Conservation (phyloP, 2,329 filamentous ascomycete genomes). For the Polytolypa hystricis region DNA sequence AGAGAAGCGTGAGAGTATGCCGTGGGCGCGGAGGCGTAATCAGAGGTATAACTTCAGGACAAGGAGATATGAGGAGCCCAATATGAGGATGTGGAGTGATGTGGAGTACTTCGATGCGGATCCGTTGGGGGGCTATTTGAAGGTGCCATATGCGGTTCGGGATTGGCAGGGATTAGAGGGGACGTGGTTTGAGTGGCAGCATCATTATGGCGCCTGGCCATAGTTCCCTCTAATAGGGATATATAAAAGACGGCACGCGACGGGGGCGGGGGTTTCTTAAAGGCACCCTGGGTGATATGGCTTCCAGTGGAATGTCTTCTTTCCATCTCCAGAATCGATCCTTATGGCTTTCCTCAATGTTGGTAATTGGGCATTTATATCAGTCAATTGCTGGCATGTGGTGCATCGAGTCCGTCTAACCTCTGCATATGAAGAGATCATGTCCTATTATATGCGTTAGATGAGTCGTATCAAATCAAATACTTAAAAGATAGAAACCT, state of each 20-base stretch:
- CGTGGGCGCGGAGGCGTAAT: slow-evolving; percentile 12
- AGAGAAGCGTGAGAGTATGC: slow-evolving; percentile 8
- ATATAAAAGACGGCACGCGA: no score
- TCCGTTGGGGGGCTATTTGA: no score
- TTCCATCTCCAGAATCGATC: slow-evolving; percentile 11
- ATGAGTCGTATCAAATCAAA: not conserved
- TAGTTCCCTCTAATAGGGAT: no score
- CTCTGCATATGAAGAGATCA: slow-evolving; percentile 32
- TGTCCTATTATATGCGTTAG: slow-evolving; percentile 25
- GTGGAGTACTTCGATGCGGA: no score
- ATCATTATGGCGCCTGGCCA: no score
- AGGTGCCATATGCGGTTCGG: no score
- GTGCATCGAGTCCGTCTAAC: slow-evolving; percentile 29
- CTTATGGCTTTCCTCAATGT: slow-evolving; percentile 23
- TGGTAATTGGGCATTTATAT: slow-evolving; percentile 29
- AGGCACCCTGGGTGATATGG: slow-evolving; percentile 25
- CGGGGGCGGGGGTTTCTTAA: slow-evolving; percentile 8
- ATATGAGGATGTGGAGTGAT: slow-evolving; percentile 20
- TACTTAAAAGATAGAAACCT: not conserved
- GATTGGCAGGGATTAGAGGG: no score
- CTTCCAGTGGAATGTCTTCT: slow-evolving; percentile 21
- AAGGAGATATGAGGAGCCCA: slow-evolving; percentile 20
- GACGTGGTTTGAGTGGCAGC: no score
- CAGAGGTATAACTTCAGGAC: slow-evolving; percentile 25
- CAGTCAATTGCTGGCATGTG: slow-evolving; percentile 28